These are phyloP conservation scores for Tuber brumale DNA, from an alignment of 495 filamentous ascomycete genomes.

Conservation along the genomic window DNA sequence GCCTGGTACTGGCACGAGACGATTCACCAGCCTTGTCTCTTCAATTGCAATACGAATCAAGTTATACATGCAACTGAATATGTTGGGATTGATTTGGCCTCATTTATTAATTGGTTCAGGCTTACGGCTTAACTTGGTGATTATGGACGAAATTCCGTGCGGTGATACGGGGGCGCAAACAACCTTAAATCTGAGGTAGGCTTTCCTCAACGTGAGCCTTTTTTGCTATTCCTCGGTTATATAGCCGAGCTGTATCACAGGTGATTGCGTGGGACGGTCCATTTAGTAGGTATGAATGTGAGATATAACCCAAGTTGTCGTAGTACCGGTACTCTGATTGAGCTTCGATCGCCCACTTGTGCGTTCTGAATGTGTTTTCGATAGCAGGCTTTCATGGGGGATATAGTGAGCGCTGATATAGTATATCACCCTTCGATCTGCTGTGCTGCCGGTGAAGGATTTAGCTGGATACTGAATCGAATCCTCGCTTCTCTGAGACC, in stretches of 20 bases:
- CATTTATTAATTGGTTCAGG: neutral
- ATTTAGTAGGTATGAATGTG: neutral
- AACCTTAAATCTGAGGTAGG: neutral
- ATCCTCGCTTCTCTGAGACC: neutral
- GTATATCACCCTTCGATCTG: neutral
- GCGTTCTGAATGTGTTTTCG: neutral
- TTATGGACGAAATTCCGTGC: neutral
- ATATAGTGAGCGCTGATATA: too few relatives aligned
- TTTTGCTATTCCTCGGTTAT: neutral
- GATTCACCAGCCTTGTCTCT: neutral
- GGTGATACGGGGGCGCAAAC: neutral
- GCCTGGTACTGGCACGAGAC: neutral
- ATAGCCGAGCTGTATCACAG: neutral
- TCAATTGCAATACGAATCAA: neutral
- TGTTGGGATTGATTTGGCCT: neutral
- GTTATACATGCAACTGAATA: neutral
- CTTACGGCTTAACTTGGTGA: neutral
- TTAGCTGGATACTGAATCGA: neutral
- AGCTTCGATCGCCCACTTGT: neutral
- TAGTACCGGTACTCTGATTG: neutral
- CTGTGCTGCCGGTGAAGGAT: neutral
- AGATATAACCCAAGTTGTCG: neutral
- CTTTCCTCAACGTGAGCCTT: neutral
- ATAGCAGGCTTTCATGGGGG: neutral
- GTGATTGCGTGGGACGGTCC: neutral